Base-by-base conservation (phyloP, 371 early-diverging fungal genomes). In the Catenaria anguillulae region DNA sequence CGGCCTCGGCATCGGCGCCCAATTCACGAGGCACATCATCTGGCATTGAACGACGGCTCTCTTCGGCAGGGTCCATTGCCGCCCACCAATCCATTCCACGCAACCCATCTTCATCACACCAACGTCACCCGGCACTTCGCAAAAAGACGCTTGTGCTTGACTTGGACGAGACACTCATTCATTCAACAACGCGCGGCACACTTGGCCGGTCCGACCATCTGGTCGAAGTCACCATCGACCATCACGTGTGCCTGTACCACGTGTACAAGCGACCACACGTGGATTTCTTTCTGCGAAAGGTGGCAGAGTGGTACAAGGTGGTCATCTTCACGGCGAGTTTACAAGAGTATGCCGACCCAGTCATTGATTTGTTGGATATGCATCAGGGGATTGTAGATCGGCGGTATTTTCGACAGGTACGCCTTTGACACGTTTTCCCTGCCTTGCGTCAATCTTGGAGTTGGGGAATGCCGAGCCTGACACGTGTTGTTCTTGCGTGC, bases 291-390 rank as follows among this genome's bases (percentile, higher is more conserved):
- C 69, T 97, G 68, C 82, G 83, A 65, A 92, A 89, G 77, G 91
- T 93, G 64, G 77, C 84, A 65, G 86, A 92, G 68, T 95, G 94
- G 96, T 98, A 93, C 82, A 86, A 89, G 62, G 76, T 97, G n/a
- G 91, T 94, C n/a, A 86, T 98, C 26, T 98, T 92, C 75, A 98
- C 98, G 0, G 97, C 98, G 4, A 90, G 90, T 19, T 84, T 97
- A 84, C 81, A 92, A 36, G 93, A 97, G 74, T 98, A 98, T 70
- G 98, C 96, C 15, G 91, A 93, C 68, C 96, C 97, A 21, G 96
- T 98, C 37, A 92, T 97, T 56, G 93, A 94, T 70, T 87, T 86
- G 79, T 76, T 98, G 55, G 97, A 97, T 73, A 78, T 82, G 65
- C 77, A 77, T 61, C 77, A 83, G 31, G 86, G 75, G 45, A 62